These are phyloP conservation scores for Borealophlyctis nickersoniae DNA, from an alignment of 192 early-diverging fungal species.

Conservation along the genomic window DNA sequence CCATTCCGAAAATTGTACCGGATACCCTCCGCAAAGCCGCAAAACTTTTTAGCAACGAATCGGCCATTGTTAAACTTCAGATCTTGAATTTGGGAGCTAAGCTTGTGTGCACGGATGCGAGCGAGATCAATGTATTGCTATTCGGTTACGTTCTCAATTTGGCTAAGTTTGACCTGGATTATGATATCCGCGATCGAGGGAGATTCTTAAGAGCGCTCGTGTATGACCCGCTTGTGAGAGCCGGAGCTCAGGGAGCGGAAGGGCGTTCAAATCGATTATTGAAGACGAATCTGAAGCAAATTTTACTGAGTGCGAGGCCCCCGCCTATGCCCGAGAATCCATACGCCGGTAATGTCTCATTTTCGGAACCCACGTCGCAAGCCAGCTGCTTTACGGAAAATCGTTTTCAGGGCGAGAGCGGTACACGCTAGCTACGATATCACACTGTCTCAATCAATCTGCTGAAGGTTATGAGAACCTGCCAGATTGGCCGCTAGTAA, in stretches of 20 bases:
- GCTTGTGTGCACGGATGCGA: slow-evolving; percentile 34
- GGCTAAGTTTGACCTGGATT: slow-evolving; percentile 85
- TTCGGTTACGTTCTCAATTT: slow-evolving; percentile 77
- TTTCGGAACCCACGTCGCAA: not conserved
- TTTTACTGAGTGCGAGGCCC: slow-evolving; percentile 45
- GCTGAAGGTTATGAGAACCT: slow-evolving; percentile 69
- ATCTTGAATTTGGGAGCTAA: slow-evolving; percentile 78
- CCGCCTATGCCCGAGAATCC: slow-evolving; percentile 26
- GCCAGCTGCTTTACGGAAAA: slow-evolving; percentile 1
- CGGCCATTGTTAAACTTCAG: slow-evolving; percentile 73
- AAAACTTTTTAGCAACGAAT: slow-evolving; percentile 58
- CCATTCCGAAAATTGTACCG: slow-evolving; percentile 64
- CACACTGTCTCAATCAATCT: slow-evolving; percentile 39
- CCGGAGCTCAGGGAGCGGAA: slow-evolving; percentile 9
- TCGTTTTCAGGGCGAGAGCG: slow-evolving; percentile 14
- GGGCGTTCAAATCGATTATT: slow-evolving; percentile 28
- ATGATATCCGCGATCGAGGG: slow-evolving; percentile 87
- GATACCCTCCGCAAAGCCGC: slow-evolving; percentile 79
- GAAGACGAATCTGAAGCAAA: slow-evolving; percentile 50
- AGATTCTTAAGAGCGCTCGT: slow-evolving; percentile 65
- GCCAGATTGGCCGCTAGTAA: slow-evolving; percentile 71
- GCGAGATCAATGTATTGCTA: slow-evolving; percentile 6
- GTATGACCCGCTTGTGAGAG: slow-evolving; percentile 19
- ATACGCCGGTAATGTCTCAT: slow-evolving; percentile 22
- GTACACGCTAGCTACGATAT: slow-evolving; percentile 44